Base-by-base conservation (phyloP, 345 rosid genomes). In the Citrus sp. region DNA sequence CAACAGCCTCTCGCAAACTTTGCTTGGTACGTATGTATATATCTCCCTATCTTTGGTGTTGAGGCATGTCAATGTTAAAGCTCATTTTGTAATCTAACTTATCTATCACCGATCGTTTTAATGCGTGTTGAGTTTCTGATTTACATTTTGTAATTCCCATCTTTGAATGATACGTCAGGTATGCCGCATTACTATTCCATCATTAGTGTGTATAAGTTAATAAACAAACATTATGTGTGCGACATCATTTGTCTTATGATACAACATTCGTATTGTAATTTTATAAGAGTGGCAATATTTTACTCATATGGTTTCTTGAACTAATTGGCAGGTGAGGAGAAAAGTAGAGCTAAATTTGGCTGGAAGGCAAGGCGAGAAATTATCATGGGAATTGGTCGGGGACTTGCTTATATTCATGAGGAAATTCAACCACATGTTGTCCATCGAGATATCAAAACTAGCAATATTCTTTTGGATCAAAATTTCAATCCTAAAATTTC, bases 381-480 rank as follows among this genome's bases (percentile, higher is more conserved):
- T 30, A 58, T 74, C 1, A 1, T 82, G 9, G 90, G 90, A 25
- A 81, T 86, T 34, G 86, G 72, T 9, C 68, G 49, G 38, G 90
- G 84, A 4, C 83, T 88, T 13, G 84, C 88, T 7, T 73, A 82
- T 63, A 82, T 88, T 22, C 90, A 86, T 8, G 88, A 86, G 60
- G 85, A 86, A 59, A 62, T 82, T n/a, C 73, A 81, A 27, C 90
- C 87, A 6, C 80, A 76, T 22, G 81, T 82, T 25, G 81, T 88
- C 63, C 90, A 86, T 60, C 73, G 90, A 70, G 90, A 86, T 72
- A 80, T 87, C 64, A 85, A 87, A 71, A 80, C 84, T 4, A 85
- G 82, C 78, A 86, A 87, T 34, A 81, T 88, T 4, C 87, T 88
- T 55, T 76, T 88, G 75, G 89, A 86, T 60, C 83, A 75, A 8